Conservation (phyloP, 2,329 filamentous ascomycete genomes). For the Aspergillaceae sp. region DNA sequence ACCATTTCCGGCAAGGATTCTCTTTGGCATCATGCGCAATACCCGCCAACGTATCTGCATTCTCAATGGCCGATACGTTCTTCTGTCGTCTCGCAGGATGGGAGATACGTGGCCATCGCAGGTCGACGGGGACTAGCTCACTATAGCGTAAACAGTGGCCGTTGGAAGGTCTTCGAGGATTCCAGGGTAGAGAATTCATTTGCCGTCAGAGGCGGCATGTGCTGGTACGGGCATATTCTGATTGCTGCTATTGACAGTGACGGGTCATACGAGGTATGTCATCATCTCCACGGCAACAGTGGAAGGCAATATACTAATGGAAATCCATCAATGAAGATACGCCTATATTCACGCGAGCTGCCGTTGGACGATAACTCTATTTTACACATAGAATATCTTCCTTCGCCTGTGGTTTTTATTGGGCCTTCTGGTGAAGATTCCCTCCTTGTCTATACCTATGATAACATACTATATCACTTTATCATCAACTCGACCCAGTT, state of each 20-base stretch:
- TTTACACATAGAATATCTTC: slow-evolving; percentile 67
- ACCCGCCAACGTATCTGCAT: slow-evolving; percentile 74
- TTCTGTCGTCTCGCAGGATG: slow-evolving; percentile 81
- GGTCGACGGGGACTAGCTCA: slow-evolving; percentile 84
- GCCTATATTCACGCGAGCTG: slow-evolving; percentile 85
- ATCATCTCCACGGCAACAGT: not conserved
- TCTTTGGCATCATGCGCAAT: slow-evolving; percentile 87
- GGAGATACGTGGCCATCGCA: slow-evolving; percentile 92
- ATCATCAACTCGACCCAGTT: slow-evolving; percentile 65
- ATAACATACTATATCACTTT: slow-evolving; percentile 92
- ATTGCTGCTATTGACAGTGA: slow-evolving; percentile 87
- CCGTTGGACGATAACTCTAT: slow-evolving; percentile 63
- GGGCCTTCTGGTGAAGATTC: slow-evolving; percentile 89
- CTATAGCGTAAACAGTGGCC: slow-evolving; percentile 86
- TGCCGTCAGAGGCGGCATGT: slow-evolving; percentile 89
- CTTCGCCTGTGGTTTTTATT: slow-evolving; percentile 80
- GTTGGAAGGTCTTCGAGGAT: slow-evolving; percentile 91
- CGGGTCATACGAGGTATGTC: slow-evolving; percentile 60
- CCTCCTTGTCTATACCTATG: slow-evolving; percentile 90
- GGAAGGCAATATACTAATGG: no score
- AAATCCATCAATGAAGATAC: slow-evolving; percentile 44
- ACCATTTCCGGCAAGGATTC: slow-evolving; percentile 87
- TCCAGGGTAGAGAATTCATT: slow-evolving; percentile 79
- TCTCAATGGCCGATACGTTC: slow-evolving; percentile 90
- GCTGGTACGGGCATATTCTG: slow-evolving; percentile 93